Conservation (phyloP, 1,284 basidiomycete genomes). For the Pseudozyma thailandica region DNA sequence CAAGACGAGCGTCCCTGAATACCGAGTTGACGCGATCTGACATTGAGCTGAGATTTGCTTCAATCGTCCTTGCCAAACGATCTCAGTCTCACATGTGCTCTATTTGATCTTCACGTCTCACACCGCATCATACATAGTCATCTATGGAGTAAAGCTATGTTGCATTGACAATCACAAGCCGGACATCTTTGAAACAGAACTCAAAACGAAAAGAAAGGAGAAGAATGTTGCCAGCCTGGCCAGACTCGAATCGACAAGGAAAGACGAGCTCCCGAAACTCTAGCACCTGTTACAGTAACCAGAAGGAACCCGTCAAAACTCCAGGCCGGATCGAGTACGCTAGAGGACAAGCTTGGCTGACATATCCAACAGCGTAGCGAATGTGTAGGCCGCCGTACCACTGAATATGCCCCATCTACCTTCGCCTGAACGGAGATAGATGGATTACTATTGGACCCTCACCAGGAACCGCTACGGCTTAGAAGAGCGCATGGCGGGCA, state of each 20-base stretch:
- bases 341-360: slow-evolving; percentile 26
- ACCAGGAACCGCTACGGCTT: slow-evolving; percentile 57
- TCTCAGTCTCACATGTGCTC: too few relatives aligned
- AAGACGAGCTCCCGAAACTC: slow-evolving; percentile 14
- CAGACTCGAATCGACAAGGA: slow-evolving; percentile 32
- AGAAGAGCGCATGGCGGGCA: slow-evolving; percentile 49
- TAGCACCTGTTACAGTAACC: slow-evolving; percentile 51
- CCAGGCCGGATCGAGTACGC: slow-evolving; percentile 20
- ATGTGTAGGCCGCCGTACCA: slow-evolving; percentile 47
- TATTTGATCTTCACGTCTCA: too few relatives aligned
- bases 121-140: too few relatives aligned
- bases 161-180: background rate
- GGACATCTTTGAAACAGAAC: background rate
- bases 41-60: too few relatives aligned
- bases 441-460: slow-evolving; percentile 49
- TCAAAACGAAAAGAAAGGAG: background rate
- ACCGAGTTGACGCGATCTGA: too few relatives aligned
- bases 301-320: slow-evolving; percentile 8
- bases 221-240: slow-evolving; percentile 34
- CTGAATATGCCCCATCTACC: slow-evolving; percentile 25
- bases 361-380: slow-evolving; percentile 38
- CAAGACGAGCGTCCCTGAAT: too few relatives aligned
- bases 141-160: background rate
- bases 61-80: too few relatives aligned
- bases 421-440: background rate